Percentiles rank a stretch among this genome's conserved stretches.
Evolutionary conservation across 1,139 yeast species (phyloP).

Genomic region (Geotrichum carabidarum): DNA sequence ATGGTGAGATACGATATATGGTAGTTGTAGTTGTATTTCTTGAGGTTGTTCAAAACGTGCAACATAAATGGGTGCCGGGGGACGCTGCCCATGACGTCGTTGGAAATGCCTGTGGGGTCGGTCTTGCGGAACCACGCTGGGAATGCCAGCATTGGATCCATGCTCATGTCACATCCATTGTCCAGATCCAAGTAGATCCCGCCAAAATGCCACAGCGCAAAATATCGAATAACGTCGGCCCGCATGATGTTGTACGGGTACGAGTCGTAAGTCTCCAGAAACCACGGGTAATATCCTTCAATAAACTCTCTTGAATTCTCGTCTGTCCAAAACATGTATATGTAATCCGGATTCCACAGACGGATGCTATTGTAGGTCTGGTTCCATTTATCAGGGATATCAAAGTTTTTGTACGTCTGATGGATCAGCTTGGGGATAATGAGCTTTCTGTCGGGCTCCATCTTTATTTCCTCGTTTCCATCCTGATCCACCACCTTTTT

Average conservation of each 20-base stretch:
- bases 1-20: slow-evolving; percentile 77
- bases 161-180: slow-evolving; percentile 71
- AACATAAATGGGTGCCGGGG: slow-evolving; percentile 82
- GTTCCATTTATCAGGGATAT: slow-evolving; percentile 75
- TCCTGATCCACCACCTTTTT: neutral
- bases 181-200: slow-evolving; percentile 88
- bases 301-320: slow-evolving; percentile 75
- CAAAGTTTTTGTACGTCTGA: slow-evolving; percentile 77
- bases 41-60: slow-evolving; percentile 59
- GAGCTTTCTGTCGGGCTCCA: slow-evolving; percentile 38
- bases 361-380: slow-evolving; percentile 71
- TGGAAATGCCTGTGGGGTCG: slow-evolving; percentile 82
- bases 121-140: slow-evolving; percentile 88
- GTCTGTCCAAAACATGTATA: slow-evolving; percentile 84
- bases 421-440: slow-evolving; percentile 85
- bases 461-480: slow-evolving; percentile 28
- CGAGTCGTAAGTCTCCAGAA: slow-evolving; percentile 66
- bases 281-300: slow-evolving; percentile 77
- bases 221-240: slow-evolving; percentile 87
- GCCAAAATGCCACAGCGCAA: slow-evolving; percentile 74
- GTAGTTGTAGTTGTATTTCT: slow-evolving; percentile 44
- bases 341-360: slow-evolving; percentile 77
- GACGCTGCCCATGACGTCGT: slow-evolving; percentile 87
- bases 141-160: slow-evolving; percentile 73
- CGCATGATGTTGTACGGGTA: slow-evolving; percentile 79